Percentiles rank a stretch among this genome's conserved stretches.
Conservation (phyloP, 306 rosid species). For the Acacia crassicarpa region DNA sequence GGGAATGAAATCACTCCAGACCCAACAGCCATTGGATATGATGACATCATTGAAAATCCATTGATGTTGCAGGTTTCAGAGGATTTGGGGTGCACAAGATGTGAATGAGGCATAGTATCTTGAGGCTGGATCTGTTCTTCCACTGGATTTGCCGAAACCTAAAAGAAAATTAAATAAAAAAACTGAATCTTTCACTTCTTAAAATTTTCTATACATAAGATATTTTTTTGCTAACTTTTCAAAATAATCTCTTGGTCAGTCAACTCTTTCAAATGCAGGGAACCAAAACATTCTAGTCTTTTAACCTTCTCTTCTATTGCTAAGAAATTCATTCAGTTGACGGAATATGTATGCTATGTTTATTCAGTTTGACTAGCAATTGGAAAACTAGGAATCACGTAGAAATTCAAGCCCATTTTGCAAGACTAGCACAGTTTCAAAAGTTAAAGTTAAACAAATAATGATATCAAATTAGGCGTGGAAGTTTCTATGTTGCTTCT, state of each 20-base stretch:
- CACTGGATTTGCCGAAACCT: constrained; percentile 64
- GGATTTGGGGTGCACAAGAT: constrained; percentile 37
- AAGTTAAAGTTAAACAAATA: neutral
- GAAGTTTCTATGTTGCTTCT: neutral
- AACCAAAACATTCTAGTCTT: constrained; percentile 9
- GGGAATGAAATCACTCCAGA: constrained; percentile 38
- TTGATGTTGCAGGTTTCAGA: constrained; percentile 43
- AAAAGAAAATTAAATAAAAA: constrained; percentile 18
- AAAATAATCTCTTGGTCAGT: neutral
- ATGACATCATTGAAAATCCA: constrained; percentile 44
- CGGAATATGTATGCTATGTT: neutral
- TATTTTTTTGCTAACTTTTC: neutral
- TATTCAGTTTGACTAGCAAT: neutral
- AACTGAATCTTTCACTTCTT: neutral
- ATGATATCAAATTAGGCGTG: neutral
- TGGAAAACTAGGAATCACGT: neutral
- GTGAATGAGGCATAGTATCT: constrained; percentile 45
- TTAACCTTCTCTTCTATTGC: constrained; percentile 14
- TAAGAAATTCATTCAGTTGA: neutral
- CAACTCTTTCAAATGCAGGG: neutral
- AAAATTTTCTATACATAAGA: neutral
- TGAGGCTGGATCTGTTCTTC: constrained; percentile 55
- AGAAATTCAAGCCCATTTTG: neutral
- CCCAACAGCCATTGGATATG: constrained; percentile 37
- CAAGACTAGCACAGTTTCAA: neutral